phyloP scores from a whole-genome alignment of 2,329 filamentous ascomycete genomes.

The Lasiodiplodia sp. region DNA sequence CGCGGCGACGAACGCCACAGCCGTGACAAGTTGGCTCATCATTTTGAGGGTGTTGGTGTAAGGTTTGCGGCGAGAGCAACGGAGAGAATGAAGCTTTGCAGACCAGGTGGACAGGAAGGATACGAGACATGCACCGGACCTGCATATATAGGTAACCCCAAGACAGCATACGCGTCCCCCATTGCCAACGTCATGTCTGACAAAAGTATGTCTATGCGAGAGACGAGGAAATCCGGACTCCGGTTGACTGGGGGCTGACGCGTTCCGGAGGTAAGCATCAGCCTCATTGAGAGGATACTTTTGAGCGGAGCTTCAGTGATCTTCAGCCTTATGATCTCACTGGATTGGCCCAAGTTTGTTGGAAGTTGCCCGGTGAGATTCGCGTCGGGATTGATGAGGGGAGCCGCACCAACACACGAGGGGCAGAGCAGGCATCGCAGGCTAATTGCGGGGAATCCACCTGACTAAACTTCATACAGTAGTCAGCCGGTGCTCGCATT shows the following conservation, averaged over 20 bases:
- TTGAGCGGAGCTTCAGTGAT: neutral
- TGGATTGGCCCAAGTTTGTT: slow-evolving; percentile 6
- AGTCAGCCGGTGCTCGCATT: neutral
- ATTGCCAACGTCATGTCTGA: slow-evolving; percentile 19
- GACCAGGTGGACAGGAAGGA: neutral
- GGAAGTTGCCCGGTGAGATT: neutral
- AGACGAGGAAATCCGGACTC: neutral
- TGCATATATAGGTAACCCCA: slow-evolving; percentile 26
- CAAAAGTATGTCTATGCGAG: neutral
- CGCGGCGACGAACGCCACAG: slow-evolving; percentile 20
- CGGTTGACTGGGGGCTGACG: slow-evolving; percentile 17
- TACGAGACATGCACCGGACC: slow-evolving; percentile 9
- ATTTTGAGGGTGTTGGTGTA: slow-evolving; percentile 33
- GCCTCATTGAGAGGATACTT: slow-evolving; percentile 18
- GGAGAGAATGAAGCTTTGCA: slow-evolving; percentile 17
- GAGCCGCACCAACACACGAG: slow-evolving; percentile 19
- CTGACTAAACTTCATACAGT: neutral
- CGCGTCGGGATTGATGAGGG: slow-evolving; percentile 26
- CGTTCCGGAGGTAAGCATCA: slow-evolving; percentile 27
- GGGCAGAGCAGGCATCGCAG: slow-evolving; percentile 7
- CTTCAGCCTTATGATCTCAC: slow-evolving; percentile 29
- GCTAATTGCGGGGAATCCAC: neutral
- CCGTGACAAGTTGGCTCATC: slow-evolving; percentile 27
- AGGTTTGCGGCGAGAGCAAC: slow-evolving; percentile 26
- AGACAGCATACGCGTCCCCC: slow-evolving; percentile 20